These are phyloP conservation scores for Coemansia sp. DNA, from an alignment of 192 early-diverging fungal genomes.

Conservation along the genomic window DNA sequence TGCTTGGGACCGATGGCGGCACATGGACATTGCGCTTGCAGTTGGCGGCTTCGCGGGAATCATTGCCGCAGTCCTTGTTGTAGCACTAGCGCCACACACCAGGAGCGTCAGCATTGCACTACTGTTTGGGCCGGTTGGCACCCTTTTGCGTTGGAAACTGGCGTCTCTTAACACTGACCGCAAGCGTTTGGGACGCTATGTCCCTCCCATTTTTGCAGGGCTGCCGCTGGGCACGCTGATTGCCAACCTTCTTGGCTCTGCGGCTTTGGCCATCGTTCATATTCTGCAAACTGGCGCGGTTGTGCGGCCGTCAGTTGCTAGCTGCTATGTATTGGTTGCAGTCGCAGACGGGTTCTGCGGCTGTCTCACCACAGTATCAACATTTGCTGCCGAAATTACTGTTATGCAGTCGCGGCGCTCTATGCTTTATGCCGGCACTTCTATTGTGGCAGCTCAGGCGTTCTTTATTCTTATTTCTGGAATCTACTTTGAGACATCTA, in stretches of 20 bases:
- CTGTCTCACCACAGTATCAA: conserved; percentile 67
- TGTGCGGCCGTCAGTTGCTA: conserved; percentile 22
- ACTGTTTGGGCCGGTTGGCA: conserved; percentile 34
- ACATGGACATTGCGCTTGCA: conserved; percentile 10
- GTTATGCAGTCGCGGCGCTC: conserved; percentile 14
- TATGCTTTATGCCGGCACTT: conserved; percentile 17
- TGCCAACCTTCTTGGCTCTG: conserved; percentile 36
- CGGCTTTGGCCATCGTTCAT: conserved; percentile 23
- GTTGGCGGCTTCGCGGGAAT: not conserved
- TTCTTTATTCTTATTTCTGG: conserved; percentile 39
- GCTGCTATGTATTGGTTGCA: conserved; percentile 40
- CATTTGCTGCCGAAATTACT: conserved; percentile 53
- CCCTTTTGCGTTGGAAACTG: conserved; percentile 41
- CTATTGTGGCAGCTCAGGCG: conserved; percentile 29
- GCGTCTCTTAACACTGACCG: conserved; percentile 21
- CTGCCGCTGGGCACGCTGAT: conserved; percentile 46
- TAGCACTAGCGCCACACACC: conserved; percentile 21
- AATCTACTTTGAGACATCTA: conserved; percentile 41
- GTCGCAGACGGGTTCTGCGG: conserved; percentile 61
- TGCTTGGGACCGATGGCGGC: conserved; percentile 33
- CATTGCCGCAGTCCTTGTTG: conserved; percentile 15
- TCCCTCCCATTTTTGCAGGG: not conserved
- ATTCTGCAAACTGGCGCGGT: conserved; percentile 34
- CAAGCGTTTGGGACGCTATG: not conserved
- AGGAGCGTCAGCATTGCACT: conserved; percentile 38